Percentiles rank a stretch among this genome's conserved stretches.
phyloP scores from a whole-genome alignment of 2,329 filamentous ascomycete species.

The Aspergillus tubingensis region DNA sequence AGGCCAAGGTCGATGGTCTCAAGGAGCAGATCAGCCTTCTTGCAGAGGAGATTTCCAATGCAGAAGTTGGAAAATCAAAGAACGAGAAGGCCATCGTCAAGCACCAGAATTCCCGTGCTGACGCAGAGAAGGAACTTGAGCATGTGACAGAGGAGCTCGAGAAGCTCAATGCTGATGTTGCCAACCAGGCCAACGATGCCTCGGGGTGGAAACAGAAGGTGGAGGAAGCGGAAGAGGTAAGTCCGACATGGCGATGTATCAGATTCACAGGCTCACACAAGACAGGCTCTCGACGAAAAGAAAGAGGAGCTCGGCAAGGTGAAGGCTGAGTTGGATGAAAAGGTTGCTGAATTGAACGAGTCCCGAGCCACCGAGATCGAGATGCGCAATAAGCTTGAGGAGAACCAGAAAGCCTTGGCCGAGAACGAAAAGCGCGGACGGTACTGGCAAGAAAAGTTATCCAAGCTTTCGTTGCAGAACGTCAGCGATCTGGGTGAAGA shows the following conservation, averaged over 20 bases:
- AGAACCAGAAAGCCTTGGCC: slow-evolving; percentile 82
- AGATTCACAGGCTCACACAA: slow-evolving; percentile 23
- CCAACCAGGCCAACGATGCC: slow-evolving; percentile 73
- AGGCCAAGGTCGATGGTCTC: slow-evolving; percentile 83
- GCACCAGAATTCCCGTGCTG: slow-evolving; percentile 77
- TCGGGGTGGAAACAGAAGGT: slow-evolving; percentile 71
- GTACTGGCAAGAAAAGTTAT: slow-evolving; percentile 88
- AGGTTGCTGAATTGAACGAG: slow-evolving; percentile 81
- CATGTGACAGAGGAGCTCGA: slow-evolving; percentile 72
- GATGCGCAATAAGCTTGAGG: slow-evolving; percentile 97
- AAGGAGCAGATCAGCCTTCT: slow-evolving; percentile 83
- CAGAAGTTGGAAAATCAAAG: slow-evolving; percentile 86
- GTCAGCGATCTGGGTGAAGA: slow-evolving; percentile 69
- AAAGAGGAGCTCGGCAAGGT: slow-evolving; percentile 76
- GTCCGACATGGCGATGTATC: background rate
- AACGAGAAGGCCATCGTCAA: slow-evolving; percentile 90
- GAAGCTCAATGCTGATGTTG: slow-evolving; percentile 74
- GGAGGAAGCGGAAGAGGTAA: slow-evolving; percentile 74
- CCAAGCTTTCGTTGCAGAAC: slow-evolving; percentile 80
- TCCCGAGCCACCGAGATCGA: slow-evolving; percentile 90
- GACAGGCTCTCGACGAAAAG: slow-evolving; percentile 68
- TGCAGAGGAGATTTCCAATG: slow-evolving; percentile 77
- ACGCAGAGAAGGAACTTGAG: slow-evolving; percentile 77
- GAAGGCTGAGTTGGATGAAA: slow-evolving; percentile 85
- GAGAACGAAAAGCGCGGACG: slow-evolving; percentile 83